These are phyloP conservation scores for Warburgia ugandensis DNA, from an alignment of 164 flowering plant genomes.

Conservation along the genomic window DNA sequence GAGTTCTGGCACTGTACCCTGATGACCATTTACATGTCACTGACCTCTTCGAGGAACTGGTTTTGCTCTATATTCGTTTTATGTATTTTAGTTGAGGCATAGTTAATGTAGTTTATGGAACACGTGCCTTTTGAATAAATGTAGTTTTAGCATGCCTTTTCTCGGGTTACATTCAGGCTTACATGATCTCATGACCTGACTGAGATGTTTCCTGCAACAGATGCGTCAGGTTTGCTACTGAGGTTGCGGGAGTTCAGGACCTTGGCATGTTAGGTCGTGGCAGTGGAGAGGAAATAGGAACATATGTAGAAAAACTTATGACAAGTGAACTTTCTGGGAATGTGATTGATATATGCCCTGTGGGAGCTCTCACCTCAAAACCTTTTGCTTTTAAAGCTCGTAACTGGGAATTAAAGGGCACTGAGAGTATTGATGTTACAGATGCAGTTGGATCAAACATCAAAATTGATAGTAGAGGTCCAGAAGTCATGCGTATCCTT, in stretches of 20 bases:
- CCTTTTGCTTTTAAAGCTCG: constrained; percentile 99
- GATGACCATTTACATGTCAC: no score
- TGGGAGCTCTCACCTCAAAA: constrained; percentile 95
- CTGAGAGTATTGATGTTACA: constrained; percentile 92
- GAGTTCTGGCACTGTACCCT: no score
- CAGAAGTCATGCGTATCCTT: constrained; percentile 92
- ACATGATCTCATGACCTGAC: constrained; percentile 5
- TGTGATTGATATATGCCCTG: constrained; percentile 98
- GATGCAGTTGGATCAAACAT: constrained; percentile 99
- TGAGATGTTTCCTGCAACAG: constrained; percentile 29
- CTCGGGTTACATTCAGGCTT: no score
- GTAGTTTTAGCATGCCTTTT: not conserved
- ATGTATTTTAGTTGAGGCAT: no score
- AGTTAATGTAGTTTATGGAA: no score
- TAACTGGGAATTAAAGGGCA: constrained; percentile 95
- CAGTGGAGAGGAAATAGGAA: constrained; percentile 99
- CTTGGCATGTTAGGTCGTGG: constrained; percentile 99
- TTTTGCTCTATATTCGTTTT: no score
- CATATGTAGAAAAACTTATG: constrained; percentile 96
- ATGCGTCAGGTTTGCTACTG: constrained; percentile 98
- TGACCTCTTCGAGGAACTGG: no score
- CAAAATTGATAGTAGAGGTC: constrained; percentile 97
- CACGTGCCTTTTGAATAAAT: no score
- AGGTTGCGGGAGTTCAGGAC: constrained; percentile 95
- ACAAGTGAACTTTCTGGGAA: constrained; percentile 99